phyloP scores from a whole-genome alignment of 1,284 basidiomycete genomes.

The Ustilago nuda region DNA sequence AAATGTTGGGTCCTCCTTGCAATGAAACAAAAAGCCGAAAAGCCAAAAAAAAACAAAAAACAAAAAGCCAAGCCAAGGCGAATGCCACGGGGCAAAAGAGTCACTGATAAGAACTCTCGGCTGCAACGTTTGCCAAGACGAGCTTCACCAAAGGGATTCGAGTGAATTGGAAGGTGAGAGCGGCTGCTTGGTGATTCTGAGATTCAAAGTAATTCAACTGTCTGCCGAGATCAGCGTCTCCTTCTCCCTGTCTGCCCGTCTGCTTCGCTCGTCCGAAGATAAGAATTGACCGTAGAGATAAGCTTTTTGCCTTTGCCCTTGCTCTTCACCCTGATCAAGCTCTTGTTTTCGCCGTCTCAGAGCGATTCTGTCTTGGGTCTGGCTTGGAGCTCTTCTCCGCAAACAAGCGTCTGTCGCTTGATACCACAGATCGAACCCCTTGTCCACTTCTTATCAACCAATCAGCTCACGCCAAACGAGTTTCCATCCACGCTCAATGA shows the following conservation, averaged over 20 bases:
- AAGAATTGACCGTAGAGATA: constrained; percentile 1
- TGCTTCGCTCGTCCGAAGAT: not conserved
- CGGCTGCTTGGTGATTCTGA: not conserved
- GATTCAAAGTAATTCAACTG: not conserved
- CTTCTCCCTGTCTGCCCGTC: not conserved
- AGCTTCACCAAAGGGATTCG: not conserved
- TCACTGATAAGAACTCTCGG: constrained; percentile 8
- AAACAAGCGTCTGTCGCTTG: not conserved
- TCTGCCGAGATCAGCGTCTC: not conserved
- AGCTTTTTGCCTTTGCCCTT: not conserved
- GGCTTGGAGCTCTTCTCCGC: not conserved
- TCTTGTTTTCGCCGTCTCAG: not conserved
- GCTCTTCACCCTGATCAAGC: not conserved
- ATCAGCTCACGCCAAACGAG: not conserved
- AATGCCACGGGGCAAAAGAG: not conserved
- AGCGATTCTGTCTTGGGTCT: not conserved
- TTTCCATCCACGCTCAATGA: not conserved
- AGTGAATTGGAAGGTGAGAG: not conserved
- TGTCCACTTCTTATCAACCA: not conserved
- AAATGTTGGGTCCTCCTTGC: not conserved
- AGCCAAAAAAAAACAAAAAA: constrained; percentile 1
- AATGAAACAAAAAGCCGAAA: not conserved
- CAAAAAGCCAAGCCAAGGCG: not conserved
- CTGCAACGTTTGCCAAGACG: constrained; percentile 4
- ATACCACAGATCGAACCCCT: not conserved